phyloP scores from a whole-genome alignment of 2,329 filamentous ascomycete species.

The Colletotrichum tofieldiae region DNA sequence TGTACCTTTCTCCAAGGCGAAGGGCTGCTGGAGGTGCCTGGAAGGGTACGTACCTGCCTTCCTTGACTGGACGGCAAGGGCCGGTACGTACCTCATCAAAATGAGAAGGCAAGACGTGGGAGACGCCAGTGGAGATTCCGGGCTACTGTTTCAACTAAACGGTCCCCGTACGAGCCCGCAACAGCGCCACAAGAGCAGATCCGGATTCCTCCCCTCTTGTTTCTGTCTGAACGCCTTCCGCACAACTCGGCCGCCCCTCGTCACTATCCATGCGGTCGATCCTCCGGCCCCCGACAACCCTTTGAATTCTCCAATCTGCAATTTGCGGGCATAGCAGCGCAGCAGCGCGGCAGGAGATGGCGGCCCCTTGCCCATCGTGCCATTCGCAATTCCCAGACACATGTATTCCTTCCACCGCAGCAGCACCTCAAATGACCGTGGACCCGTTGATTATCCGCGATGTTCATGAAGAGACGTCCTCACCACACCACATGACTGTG shows the following conservation, averaged over 20 bases:
- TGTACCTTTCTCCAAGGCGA: not conserved
- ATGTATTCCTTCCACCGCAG: not conserved
- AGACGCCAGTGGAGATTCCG: slow-evolving; percentile 19
- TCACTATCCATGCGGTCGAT: slow-evolving; percentile 41
- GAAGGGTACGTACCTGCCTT: not conserved
- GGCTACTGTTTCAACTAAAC: slow-evolving; percentile 43
- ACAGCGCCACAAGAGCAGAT: slow-evolving; percentile 37
- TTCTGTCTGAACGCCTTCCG: slow-evolving; percentile 21
- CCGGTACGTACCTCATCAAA: slow-evolving; percentile 28
- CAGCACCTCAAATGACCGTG: not conserved
- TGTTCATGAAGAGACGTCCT: slow-evolving; percentile 2
- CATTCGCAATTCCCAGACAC: not conserved
- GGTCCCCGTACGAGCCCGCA: slow-evolving; percentile 22
- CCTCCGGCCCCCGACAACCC: slow-evolving; percentile 15
- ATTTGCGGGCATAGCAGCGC: slow-evolving; percentile 4
- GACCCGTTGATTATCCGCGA: slow-evolving; percentile 13
- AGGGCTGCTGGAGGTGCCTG: no score
- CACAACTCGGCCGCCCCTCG: slow-evolving; percentile 10
- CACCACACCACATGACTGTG: not conserved
- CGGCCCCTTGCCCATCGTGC: not conserved
- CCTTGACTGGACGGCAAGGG: no score
- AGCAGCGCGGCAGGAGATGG: not conserved
- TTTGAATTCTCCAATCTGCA: not conserved
- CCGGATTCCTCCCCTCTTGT: slow-evolving; percentile 31
- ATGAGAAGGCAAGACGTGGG: slow-evolving; percentile 22